These are phyloP conservation scores for Hygrocybe punicea DNA, from an alignment of 768 basidiomycete genomes.

Conservation along the genomic window DNA sequence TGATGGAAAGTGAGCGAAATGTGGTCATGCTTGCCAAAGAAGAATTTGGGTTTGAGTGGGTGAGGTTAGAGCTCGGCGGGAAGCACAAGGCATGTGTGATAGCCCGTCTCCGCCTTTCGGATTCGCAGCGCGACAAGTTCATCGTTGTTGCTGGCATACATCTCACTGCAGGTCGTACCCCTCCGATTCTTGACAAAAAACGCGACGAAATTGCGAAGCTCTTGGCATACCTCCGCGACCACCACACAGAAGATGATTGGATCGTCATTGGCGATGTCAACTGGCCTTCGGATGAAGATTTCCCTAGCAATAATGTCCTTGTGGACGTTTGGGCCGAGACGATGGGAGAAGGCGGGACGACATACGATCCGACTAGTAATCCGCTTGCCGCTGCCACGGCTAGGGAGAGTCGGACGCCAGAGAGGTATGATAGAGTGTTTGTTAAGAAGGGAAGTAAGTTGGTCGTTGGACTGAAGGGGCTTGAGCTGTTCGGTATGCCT, in stretches of 20 bases:
- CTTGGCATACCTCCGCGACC: not conserved
- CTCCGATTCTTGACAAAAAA: not conserved
- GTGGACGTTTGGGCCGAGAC: slow-evolving; percentile 2
- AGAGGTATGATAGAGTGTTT: slow-evolving; percentile 6
- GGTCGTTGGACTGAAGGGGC: not conserved
- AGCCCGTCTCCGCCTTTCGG: not conserved
- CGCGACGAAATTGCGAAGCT: slow-evolving; percentile 2
- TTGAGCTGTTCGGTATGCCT: slow-evolving; percentile 2
- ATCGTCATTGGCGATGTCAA: slow-evolving; percentile 8
- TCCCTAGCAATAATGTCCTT: not conserved
- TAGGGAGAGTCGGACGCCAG: not conserved
- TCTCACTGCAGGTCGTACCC: not conserved
- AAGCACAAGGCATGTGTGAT: slow-evolving; percentile 6
- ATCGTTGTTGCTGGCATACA: slow-evolving; percentile 3
- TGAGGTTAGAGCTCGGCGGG: slow-evolving; percentile 1
- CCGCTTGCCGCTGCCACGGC: slow-evolving; percentile 5
- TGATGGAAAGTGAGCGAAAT: slow-evolving; percentile 7
- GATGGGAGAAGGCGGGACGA: not conserved
- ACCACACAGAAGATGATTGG: slow-evolving; percentile 3
- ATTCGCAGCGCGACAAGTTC: not conserved
- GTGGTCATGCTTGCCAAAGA: slow-evolving; percentile 1
- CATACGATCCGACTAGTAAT: slow-evolving; percentile 7
- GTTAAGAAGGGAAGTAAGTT: not conserved
- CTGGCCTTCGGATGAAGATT: slow-evolving; percentile 1
- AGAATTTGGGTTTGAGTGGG: slow-evolving; percentile 1